These are phyloP conservation scores for Naematelia encephala DNA, from an alignment of 768 basidiomycete species.

Conservation along the genomic window DNA sequence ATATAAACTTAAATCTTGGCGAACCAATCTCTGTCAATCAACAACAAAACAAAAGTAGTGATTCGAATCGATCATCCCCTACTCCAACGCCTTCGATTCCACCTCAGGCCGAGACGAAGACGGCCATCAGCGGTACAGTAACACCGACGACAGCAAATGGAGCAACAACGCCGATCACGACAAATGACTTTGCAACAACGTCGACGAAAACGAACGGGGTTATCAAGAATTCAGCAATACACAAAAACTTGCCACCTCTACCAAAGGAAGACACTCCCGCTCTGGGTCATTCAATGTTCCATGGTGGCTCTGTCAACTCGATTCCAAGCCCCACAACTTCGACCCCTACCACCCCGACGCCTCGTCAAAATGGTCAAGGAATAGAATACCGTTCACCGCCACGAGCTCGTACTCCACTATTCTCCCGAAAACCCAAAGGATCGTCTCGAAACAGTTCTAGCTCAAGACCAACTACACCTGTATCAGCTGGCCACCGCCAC, in stretches of 20 bases:
- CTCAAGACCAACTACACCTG: not conserved
- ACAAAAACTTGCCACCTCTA: not conserved
- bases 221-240: not conserved
- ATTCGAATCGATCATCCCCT: too few species aligned
- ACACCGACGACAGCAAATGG: too few species aligned
- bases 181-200: not conserved
- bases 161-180: not conserved
- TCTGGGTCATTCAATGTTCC: not conserved
- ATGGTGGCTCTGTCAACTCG: too few species aligned
- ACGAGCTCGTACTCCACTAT: not conserved
- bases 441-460: not conserved
- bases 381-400: not conserved
- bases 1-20: not conserved
- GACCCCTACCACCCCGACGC: not conserved
- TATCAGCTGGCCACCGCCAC: not conserved
- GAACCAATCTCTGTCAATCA: not conserved
- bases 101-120: not conserved
- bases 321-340: not conserved
- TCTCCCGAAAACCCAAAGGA: not conserved
- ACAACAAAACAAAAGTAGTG: too few species aligned
- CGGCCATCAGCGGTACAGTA: too few species aligned
- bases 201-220: not conserved
- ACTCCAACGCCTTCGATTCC: not conserved
- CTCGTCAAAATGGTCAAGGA: not conserved
- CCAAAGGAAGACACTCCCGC: not conserved